Evolutionary conservation across 768 basidiomycete species (phyloP).

Genomic region (Tylopilus balloui): DNA sequence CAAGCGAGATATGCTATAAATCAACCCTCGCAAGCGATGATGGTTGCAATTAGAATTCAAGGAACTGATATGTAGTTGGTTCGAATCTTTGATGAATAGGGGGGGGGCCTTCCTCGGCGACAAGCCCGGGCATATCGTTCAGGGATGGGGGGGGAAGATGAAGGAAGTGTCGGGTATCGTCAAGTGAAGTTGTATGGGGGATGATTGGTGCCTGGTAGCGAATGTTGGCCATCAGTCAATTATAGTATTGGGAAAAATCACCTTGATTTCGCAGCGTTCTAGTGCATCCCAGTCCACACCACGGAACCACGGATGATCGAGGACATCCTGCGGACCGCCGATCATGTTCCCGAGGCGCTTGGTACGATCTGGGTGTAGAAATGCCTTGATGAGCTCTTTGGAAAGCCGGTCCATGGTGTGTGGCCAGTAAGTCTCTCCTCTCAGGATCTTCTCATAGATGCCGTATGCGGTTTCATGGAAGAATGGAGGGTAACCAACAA

Average conservation of each 20-base stretch:
- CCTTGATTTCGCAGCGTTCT: slow-evolving; percentile 81
- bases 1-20: slow-evolving; percentile 28
- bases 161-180: slow-evolving; percentile 85
- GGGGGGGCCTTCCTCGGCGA: slow-evolving; percentile 55
- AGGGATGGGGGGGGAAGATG: slow-evolving; percentile 69
- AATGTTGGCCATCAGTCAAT: not conserved
- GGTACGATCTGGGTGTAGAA: slow-evolving; percentile 87
- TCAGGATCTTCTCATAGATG: slow-evolving; percentile 96
- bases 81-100: slow-evolving; percentile 63
- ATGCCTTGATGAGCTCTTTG: slow-evolving; percentile 80
- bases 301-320: slow-evolving; percentile 92
- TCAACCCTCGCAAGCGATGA: slow-evolving; percentile 13
- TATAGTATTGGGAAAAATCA: slow-evolving; percentile 32
- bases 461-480: slow-evolving; percentile 97
- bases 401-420: slow-evolving; percentile 84
- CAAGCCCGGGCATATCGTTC: slow-evolving; percentile 78
- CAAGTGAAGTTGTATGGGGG: slow-evolving; percentile 71
- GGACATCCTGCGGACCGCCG: slow-evolving; percentile 86
- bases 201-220: slow-evolving; percentile 73
- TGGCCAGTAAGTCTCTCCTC: slow-evolving; percentile 88
- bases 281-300: slow-evolving; percentile 92
- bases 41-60: slow-evolving; percentile 56
- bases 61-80: slow-evolving; percentile 64
- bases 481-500: slow-evolving; percentile 98
- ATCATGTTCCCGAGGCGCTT: slow-evolving; percentile 91